Evolutionary conservation across 192 early-diverging fungal species (phyloP).

Genomic region (Geranomyces variabilis): DNA sequence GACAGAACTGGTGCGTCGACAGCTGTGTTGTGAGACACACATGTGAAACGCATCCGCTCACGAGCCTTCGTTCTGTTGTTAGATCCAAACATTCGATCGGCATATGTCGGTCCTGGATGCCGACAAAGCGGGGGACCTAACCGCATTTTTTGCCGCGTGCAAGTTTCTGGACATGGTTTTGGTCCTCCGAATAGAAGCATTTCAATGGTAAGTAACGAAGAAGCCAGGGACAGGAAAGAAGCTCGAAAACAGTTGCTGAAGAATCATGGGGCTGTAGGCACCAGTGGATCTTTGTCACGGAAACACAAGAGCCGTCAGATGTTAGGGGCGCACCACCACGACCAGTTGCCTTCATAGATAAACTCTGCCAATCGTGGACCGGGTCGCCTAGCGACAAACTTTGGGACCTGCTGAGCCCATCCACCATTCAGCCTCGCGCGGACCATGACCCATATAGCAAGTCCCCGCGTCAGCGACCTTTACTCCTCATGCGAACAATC

Average conservation of each 20-base stretch:
- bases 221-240: not conserved
- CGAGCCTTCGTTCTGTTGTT: not conserved
- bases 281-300: slow-evolving; percentile 94
- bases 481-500: slow-evolving; percentile 73
- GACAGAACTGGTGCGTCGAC: slow-evolving; percentile 74
- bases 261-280: slow-evolving; percentile 52
- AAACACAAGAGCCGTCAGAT: slow-evolving; percentile 74
- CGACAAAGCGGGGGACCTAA: slow-evolving; percentile 66
- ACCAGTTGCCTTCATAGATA: slow-evolving; percentile 63
- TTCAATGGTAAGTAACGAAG: slow-evolving; percentile 79
- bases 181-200: slow-evolving; percentile 78
- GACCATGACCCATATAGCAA: not conserved
- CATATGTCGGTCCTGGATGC: slow-evolving; percentile 53
- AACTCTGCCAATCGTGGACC: slow-evolving; percentile 55
- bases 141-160: slow-evolving; percentile 79
- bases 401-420: slow-evolving; percentile 32
- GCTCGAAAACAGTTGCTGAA: no score
- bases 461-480: slow-evolving; percentile 42
- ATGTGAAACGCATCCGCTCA: not conserved
- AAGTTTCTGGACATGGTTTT: slow-evolving; percentile 87
- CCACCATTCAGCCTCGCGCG: not conserved
- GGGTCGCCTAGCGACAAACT: slow-evolving; percentile 20
- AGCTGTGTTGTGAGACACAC: not conserved
- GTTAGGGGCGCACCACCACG: slow-evolving; percentile 39
- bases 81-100: slow-evolving; percentile 71